A percentile compares a stretch with the other conserved stretches of the same genome.
These are phyloP conservation scores for Dryas drummondii DNA, from an alignment of 306 rosid species.

Conservation along the genomic window DNA sequence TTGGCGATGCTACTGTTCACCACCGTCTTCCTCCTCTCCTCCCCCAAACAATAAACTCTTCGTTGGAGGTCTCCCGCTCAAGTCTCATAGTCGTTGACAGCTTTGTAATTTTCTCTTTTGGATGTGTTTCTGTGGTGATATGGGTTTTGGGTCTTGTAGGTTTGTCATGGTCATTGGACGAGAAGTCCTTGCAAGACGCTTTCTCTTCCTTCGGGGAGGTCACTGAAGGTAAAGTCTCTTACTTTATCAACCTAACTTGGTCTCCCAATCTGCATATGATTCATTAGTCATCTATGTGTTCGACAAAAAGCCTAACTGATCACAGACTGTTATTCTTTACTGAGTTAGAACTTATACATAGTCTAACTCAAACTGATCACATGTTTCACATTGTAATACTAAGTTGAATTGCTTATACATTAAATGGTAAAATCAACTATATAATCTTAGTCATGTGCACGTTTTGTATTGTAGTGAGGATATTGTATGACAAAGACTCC, in stretches of 20 bases:
- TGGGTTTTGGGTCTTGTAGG: conserved; percentile 47
- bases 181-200: conserved; percentile 72
- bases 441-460: conserved; percentile 2
- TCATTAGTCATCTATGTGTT: conserved; percentile 28
- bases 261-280: neutral
- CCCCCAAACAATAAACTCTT: conserved; percentile 62
- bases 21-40: conserved; percentile 33
- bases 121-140: conserved; percentile 3
- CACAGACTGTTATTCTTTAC: neutral
- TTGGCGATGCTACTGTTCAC: conserved; percentile 45
- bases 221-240: conserved; percentile 52
- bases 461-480: conserved; percentile 47
- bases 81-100: neutral
- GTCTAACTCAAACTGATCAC: too few relatives aligned
- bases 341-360: neutral
- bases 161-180: conserved; percentile 83
- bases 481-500: conserved; percentile 75
- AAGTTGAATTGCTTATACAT: too few relatives aligned
- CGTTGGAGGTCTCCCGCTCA: conserved; percentile 58
- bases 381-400: too few relatives aligned
- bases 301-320: conserved; percentile 40
- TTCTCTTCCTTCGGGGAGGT: conserved; percentile 84
- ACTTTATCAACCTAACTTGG: neutral
- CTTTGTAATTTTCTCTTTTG: neutral
- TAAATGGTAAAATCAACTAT: too few relatives aligned